phyloP scores from a whole-genome alignment of 2,329 filamentous ascomycete species.

The Cladosporium colombiae region DNA sequence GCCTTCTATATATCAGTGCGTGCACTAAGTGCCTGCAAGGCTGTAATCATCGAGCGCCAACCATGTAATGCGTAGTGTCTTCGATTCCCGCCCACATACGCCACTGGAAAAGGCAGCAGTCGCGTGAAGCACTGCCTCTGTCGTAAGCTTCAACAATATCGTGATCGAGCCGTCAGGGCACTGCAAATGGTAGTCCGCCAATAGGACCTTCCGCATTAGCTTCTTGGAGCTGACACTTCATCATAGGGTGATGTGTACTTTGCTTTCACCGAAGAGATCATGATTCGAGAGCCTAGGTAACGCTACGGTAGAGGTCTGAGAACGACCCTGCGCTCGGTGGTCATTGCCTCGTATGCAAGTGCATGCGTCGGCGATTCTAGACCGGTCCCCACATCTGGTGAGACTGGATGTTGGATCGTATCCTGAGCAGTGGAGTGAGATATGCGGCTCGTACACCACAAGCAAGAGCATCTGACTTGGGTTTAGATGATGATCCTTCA shows the following conservation, averaged over 20 bases:
- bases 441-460: background rate
- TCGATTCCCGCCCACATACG: background rate
- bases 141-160: background rate
- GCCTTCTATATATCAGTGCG: background rate
- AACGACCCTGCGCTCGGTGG: background rate
- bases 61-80: background rate
- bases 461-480: background rate
- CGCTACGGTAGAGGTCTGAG: background rate
- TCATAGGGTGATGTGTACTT: background rate
- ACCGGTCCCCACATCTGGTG: background rate
- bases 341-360: background rate
- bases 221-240: background rate
- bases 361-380: background rate
- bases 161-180: background rate
- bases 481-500: background rate
- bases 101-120: background rate
- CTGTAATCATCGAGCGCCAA: background rate
- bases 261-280: background rate
- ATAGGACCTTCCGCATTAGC: background rate
- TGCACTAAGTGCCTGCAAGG: background rate
- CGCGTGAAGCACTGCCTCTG: background rate
- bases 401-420: background rate
- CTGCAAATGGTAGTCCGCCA: background rate
- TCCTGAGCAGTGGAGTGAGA: background rate
- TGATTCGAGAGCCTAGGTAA: background rate